These are phyloP conservation scores for Serendipita sp. DNA, from an alignment of 768 basidiomycete genomes.

Conservation along the genomic window DNA sequence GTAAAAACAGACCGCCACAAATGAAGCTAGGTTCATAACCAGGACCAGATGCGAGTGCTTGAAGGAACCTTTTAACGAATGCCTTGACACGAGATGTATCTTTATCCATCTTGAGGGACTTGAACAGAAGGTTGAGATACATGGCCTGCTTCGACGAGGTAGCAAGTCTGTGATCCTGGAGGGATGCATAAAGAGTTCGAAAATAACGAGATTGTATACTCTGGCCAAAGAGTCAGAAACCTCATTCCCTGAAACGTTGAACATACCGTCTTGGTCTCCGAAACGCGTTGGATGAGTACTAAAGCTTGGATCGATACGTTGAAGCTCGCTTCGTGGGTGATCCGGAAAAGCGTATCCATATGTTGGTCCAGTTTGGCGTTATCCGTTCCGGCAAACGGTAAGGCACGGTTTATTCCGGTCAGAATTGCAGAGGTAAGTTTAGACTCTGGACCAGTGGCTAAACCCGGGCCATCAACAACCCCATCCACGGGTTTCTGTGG, in stretches of 20 bases:
- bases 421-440: constrained; percentile 79
- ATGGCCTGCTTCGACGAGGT: constrained; percentile 87
- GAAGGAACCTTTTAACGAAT: constrained; percentile 68
- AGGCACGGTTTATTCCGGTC: constrained; percentile 86
- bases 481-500: constrained; percentile 26
- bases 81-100: constrained; percentile 53
- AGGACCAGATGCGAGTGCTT: constrained; percentile 55
- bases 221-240: constrained; percentile 16
- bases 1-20: constrained; percentile 71
- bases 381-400: constrained; percentile 81
- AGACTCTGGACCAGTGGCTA: constrained; percentile 65
- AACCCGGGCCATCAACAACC: constrained; percentile 51
- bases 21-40: constrained; percentile 73
- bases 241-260: constrained; percentile 24
- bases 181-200: constrained; percentile 76
- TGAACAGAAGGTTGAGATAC: constrained; percentile 91
- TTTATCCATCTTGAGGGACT: constrained; percentile 59
- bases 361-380: constrained; percentile 62
- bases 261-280: neutral
- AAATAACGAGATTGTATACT: neutral
- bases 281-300: constrained; percentile 73
- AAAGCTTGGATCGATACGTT: constrained; percentile 91
- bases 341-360: constrained; percentile 84
- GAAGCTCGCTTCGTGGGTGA: constrained; percentile 93
- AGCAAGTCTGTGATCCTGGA: constrained; percentile 67